Percentiles rank a stretch among this genome's conserved stretches.
Conservation (phyloP, 2,329 filamentous ascomycete genomes). For the Botrytis byssoidea region DNA sequence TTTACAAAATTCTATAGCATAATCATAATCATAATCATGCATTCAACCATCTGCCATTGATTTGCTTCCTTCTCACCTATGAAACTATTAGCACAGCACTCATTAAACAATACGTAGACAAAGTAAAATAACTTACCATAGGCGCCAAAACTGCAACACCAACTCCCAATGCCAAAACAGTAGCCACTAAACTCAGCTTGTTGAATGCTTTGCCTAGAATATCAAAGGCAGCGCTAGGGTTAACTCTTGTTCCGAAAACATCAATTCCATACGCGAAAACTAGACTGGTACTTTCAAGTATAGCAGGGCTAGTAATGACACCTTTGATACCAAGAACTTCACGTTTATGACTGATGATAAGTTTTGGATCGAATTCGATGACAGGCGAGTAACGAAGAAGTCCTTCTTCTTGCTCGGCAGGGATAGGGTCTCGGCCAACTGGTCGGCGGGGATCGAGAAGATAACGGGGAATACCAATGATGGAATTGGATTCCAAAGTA, state of each 20-base stretch:
- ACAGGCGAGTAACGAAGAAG: constrained; percentile 72
- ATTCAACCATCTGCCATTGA: constrained; percentile 59
- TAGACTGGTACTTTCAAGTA: constrained; percentile 88
- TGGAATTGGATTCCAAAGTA: constrained; percentile 69
- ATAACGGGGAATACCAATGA: constrained; percentile 76
- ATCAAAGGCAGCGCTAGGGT: constrained; percentile 90
- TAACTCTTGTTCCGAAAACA: constrained; percentile 80
- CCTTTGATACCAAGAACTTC: constrained; percentile 74
- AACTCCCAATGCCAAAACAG: constrained; percentile 74
- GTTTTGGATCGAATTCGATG: constrained; percentile 80
- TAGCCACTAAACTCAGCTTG: constrained; percentile 79
- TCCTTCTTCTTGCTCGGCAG: constrained; percentile 80
- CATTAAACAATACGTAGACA: neutral
- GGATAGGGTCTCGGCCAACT: constrained; percentile 76
- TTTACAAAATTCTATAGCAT: constrained; percentile 22
- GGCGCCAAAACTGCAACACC: constrained; percentile 79
- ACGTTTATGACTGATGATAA: constrained; percentile 75
- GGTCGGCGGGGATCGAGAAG: constrained; percentile 84
- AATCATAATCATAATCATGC: constrained; percentile 26
- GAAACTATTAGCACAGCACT: constrained; percentile 39
- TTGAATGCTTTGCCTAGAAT: constrained; percentile 91
- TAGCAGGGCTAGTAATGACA: constrained; percentile 72
- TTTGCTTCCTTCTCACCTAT: constrained; percentile 64
- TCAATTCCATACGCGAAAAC: constrained; percentile 87
- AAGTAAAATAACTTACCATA: constrained; percentile 62